These are phyloP conservation scores for Polyplosphaeria fusca DNA, from an alignment of 495 filamentous ascomycete species.

Conservation along the genomic window DNA sequence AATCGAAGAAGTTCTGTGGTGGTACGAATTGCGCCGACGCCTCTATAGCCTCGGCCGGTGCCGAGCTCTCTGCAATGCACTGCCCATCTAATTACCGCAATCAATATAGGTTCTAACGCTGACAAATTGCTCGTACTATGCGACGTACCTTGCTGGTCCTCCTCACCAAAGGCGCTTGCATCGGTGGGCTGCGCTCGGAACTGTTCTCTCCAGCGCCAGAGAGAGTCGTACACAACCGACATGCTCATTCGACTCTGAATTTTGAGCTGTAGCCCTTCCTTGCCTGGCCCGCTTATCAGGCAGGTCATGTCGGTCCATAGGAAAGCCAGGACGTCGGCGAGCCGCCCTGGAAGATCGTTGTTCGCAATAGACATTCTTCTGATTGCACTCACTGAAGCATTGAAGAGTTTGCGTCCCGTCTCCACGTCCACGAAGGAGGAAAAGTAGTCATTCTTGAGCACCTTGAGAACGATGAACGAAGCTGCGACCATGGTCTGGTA, in stretches of 20 bases:
- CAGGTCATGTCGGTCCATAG: not conserved
- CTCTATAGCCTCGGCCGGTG: not conserved
- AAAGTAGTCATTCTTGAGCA: constrained; percentile 11
- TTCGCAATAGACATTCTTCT: not conserved
- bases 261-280: constrained; percentile 4
- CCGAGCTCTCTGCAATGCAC: no score
- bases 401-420: not conserved
- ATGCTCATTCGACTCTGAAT: constrained; percentile 10
- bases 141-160: not conserved
- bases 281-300: constrained; percentile 2
- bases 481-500: constrained; percentile 4
- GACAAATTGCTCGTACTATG: not conserved
- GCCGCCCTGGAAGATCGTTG: constrained; percentile 1
- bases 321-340: constrained; percentile 3
- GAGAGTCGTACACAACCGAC: constrained; percentile 6
- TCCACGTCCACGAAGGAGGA: constrained; percentile 3
- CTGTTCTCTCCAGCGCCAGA: constrained; percentile 4
- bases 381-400: not conserved
- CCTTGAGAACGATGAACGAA: constrained; percentile 9
- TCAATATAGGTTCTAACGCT: not conserved
- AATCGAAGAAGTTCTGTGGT: not conserved
- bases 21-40: not conserved
- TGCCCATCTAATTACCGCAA: no score
- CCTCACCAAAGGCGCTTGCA: not conserved
- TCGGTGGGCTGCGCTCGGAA: not conserved